Evolutionary conservation across 441 rosid species (phyloP).

Genomic region (Adansonia grandidieri): DNA sequence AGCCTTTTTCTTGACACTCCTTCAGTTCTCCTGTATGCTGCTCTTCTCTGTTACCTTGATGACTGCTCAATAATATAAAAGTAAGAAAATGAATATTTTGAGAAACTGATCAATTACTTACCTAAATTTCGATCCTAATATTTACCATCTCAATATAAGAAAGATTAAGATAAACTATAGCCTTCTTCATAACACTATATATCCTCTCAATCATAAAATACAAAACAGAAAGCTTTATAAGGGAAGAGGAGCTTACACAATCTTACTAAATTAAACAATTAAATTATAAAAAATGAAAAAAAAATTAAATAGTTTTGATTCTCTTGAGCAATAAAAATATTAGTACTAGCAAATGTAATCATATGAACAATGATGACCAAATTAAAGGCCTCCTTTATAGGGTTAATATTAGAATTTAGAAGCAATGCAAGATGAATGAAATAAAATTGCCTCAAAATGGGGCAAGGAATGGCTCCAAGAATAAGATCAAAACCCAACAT

Average conservation of each 20-base stretch:
- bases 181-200: not conserved
- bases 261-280: not conserved
- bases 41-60: conserved; percentile 24
- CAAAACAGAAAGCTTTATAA: conserved; percentile 8
- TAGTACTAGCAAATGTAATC: not conserved
- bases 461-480: conserved; percentile 47
- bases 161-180: not conserved
- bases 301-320: not conserved
- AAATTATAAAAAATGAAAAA: not conserved
- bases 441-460: conserved; percentile 49
- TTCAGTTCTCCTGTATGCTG: not conserved
- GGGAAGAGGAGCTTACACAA: conserved; percentile 12
- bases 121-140: not conserved
- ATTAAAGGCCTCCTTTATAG: not conserved
- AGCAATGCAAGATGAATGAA: not conserved
- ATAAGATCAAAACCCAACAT: conserved; percentile 21
- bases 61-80: not conserved
- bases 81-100: not conserved
- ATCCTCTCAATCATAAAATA: not conserved
- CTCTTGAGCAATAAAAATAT: not conserved
- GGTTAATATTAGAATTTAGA: not conserved
- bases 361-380: not conserved
- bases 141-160: not conserved
- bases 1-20: conserved; percentile 17
- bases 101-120: not conserved